Evolutionary conservation across 1,139 yeast genomes (phyloP).

Genomic region (Pichia sp.): DNA sequence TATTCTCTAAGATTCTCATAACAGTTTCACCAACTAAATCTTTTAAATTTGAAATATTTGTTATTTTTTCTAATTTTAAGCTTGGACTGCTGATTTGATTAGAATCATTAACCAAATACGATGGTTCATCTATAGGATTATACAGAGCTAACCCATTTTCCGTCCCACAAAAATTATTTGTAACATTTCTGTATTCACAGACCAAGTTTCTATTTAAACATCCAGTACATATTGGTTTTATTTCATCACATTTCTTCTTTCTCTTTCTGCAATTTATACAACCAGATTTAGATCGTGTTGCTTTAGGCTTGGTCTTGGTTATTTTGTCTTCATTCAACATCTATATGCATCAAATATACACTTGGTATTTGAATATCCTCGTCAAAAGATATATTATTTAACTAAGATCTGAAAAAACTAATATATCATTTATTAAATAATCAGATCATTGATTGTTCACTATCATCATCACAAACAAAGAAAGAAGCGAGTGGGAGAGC

Average conservation of each 20-base stretch:
- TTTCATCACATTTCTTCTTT: slow-evolving; percentile 30
- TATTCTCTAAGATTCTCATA: slow-evolving; percentile 16
- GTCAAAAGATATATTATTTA: no score
- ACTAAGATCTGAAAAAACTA: no score
- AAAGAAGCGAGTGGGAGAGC: no score
- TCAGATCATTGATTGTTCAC: no score
- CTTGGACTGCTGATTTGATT: no score
- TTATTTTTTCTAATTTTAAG: slow-evolving; percentile 10
- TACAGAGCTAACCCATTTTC: no score
- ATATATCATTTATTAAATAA: no score
- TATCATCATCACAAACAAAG: no score
- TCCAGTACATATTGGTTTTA: slow-evolving; percentile 27
- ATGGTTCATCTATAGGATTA: neutral
- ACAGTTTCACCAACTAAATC: slow-evolving; percentile 20
- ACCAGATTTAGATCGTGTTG: slow-evolving; percentile 20
- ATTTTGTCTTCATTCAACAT: neutral
- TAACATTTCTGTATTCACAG: slow-evolving; percentile 17
- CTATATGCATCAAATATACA: neutral
- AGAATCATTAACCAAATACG: neutral
- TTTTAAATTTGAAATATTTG: slow-evolving; percentile 13
- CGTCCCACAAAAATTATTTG: neutral
- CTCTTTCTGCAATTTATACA: slow-evolving; percentile 25
- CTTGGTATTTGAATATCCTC: no score
- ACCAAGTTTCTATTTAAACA: slow-evolving; percentile 25
- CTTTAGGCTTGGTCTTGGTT: neutral